Conservation (phyloP, 129 eudicot genomes). For the Erigeron canadensis region DNA sequence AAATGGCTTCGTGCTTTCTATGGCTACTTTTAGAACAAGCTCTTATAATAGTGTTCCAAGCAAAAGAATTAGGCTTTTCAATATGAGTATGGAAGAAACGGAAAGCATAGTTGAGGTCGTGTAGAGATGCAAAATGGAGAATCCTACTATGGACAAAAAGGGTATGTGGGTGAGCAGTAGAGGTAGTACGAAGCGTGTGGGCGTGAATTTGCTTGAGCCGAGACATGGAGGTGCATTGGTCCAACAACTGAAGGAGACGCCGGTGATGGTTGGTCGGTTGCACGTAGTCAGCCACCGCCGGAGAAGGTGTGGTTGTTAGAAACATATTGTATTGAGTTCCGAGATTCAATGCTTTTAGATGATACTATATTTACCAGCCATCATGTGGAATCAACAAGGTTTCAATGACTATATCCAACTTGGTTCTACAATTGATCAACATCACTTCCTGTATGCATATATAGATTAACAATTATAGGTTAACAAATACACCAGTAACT, state of each 20-base stretch:
- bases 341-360: too few species aligned
- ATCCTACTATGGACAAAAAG: slow-evolving; percentile 55
- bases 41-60: slow-evolving; percentile 74
- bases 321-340: not conserved
- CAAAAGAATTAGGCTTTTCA: slow-evolving; percentile 58
- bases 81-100: slow-evolving; percentile 48
- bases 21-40: slow-evolving; percentile 53
- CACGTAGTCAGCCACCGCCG: not conserved
- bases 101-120: slow-evolving; percentile 51
- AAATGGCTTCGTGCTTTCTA: slow-evolving; percentile 48
- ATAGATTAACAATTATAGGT: too few species aligned
- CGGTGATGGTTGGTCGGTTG: slow-evolving; percentile 32
- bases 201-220: slow-evolving; percentile 83
- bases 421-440: too few species aligned
- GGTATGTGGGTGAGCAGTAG: slow-evolving; percentile 44
- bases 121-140: slow-evolving; percentile 62
- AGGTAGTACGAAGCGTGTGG: slow-evolving; percentile 61
- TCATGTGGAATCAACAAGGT: too few species aligned
- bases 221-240: slow-evolving; percentile 57
- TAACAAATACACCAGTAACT: too few species aligned
- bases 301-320: not conserved
- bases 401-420: too few species aligned
- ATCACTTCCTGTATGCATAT: too few species aligned
- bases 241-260: slow-evolving; percentile 48
- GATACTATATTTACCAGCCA: too few species aligned